phyloP scores from a whole-genome alignment of 805 yeast species.

The Jamesozyma piceae region DNA sequence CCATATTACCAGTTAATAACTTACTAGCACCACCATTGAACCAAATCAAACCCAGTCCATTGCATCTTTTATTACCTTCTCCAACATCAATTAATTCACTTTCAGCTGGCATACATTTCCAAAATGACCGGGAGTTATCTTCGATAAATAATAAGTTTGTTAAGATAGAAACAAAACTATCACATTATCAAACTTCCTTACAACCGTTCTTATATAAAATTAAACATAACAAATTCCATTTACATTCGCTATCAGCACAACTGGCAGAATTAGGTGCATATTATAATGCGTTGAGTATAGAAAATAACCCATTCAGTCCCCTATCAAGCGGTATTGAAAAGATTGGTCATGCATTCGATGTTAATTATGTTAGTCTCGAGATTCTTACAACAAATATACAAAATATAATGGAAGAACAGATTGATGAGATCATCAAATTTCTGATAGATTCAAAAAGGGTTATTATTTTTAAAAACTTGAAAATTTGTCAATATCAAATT shows the following conservation, averaged over 20 bases:
- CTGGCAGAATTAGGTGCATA: slow-evolving; percentile 71
- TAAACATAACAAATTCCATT: slow-evolving; percentile 27
- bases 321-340: slow-evolving; percentile 55
- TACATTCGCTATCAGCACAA: slow-evolving; percentile 50
- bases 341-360: slow-evolving; percentile 80
- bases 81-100: slow-evolving; percentile 34
- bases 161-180: slow-evolving; percentile 33
- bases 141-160: slow-evolving; percentile 4
- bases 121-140: slow-evolving; percentile 1
- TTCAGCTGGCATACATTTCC: background rate
- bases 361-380: slow-evolving; percentile 46
- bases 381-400: slow-evolving; percentile 34
- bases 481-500: slow-evolving; percentile 42
- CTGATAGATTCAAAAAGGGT: slow-evolving; percentile 35
- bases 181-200: slow-evolving; percentile 24
- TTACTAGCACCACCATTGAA: slow-evolving; percentile 53
- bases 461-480: slow-evolving; percentile 49
- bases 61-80: slow-evolving; percentile 54
- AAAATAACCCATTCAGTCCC: slow-evolving; percentile 37
- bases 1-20: slow-evolving; percentile 42
- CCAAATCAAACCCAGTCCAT: slow-evolving; percentile 47
- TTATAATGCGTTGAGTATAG: slow-evolving; percentile 51
- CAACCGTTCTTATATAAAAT: slow-evolving; percentile 22
- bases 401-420: slow-evolving; percentile 33
- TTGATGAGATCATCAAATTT: slow-evolving; percentile 29